Evolutionary conservation across 2,329 filamentous ascomycete species (phyloP), one percentile per base, ranked within the genome.

Genomic region (Talaromyces atroroseus): DNA sequence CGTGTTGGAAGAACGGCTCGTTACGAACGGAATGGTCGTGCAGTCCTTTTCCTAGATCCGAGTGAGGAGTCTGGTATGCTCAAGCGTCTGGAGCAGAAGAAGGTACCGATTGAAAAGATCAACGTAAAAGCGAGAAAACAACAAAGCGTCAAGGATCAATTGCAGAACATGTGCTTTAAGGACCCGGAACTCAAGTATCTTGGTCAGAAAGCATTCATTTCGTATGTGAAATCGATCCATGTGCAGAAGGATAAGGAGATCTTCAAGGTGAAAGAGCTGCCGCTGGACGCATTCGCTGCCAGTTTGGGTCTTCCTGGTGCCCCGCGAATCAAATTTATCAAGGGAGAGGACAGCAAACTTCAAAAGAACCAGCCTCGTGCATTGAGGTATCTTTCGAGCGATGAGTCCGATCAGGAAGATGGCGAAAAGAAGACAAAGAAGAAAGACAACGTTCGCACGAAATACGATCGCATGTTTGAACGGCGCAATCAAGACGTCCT

Each of bases 381-480:
- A 42, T 78, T 80, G 51, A 40, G 46, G 16, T 73, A 89, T 48
- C 68, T 89, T 71, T 70, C 88, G 70, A 83, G 83, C 54, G 79
- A 83, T n/a, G 80, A 79, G 16, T 53, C 50, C 11, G 78, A 78
- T 3, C 76, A 69, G 3, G 74, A 71, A 12, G 75, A 73, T 46
- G 76, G 69, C 12, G 69, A 66, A 11, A 80, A 80, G 65, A 73
- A 71, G 57, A 74, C 78, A 59, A 84, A 82, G 70, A 84, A 86
- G 74, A 86, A 89, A 74, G 78, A 80, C 11, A 82, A 85, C 64
- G 89, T 96, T 18, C 84, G 91, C 60, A 99, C 95, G 32, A 97
- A 96, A 72, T 95, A 95, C 70, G 91, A 99, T 72, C 87, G 90
- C 64, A 97, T 99, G 94, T 96, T 97, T 73, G 92, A 96, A 77